Conservation (phyloP, 2,329 filamentous ascomycete genomes). For the Bretziella fagacearum region DNA sequence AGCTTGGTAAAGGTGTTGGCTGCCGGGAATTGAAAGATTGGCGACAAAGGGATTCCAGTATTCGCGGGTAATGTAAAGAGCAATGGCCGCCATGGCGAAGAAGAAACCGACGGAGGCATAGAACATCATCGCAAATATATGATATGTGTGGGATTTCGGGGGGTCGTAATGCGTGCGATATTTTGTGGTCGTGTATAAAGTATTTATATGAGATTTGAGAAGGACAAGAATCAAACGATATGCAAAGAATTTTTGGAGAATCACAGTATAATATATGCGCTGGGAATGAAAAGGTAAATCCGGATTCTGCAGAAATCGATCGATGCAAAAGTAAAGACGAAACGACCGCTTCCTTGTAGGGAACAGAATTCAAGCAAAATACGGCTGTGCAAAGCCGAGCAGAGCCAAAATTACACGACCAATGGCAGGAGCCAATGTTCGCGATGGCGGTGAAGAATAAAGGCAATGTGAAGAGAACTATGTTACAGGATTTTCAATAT, state of each 20-base stretch:
- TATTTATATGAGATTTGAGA: background rate
- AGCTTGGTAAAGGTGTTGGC: constrained; percentile 54
- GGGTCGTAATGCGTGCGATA: background rate
- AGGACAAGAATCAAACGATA: background rate
- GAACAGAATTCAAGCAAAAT: too few species aligned
- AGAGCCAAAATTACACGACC: too few species aligned
- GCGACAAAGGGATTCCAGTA: constrained; percentile 60
- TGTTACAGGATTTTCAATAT: too few species aligned
- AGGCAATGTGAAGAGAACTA: too few species aligned
- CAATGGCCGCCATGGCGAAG: constrained; percentile 53
- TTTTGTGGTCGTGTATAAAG: background rate
- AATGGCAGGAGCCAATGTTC: too few species aligned
- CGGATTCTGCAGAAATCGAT: too few species aligned
- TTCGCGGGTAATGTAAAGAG: constrained; percentile 63
- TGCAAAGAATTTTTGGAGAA: background rate
- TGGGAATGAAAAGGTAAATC: background rate
- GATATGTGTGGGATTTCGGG: background rate
- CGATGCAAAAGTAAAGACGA: too few species aligned
- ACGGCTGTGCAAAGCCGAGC: too few species aligned
- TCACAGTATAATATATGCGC: too few species aligned
- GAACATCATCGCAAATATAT: constrained; percentile 49
- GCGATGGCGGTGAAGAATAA: too few species aligned
- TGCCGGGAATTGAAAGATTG: constrained; percentile 33
- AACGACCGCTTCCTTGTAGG: too few species aligned
- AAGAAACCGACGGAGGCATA: constrained; percentile 62